Conservation (phyloP, 805 yeast genomes). For the Kazachstania bromeliacearum region DNA sequence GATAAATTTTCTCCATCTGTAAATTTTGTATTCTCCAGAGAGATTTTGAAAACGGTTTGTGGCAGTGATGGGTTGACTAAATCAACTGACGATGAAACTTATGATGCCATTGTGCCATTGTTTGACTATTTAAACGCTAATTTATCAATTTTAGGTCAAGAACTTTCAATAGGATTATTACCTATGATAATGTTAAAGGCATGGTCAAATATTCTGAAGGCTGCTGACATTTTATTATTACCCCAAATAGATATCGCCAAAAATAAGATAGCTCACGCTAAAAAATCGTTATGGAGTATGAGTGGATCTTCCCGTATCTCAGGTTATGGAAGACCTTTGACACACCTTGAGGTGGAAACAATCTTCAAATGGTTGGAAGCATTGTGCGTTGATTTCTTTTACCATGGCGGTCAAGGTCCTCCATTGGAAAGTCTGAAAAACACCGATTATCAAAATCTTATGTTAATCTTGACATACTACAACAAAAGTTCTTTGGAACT, state of each 20-base stretch:
- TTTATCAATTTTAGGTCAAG: conserved; percentile 51
- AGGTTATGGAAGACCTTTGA: conserved; percentile 48
- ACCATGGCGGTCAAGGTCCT: conserved; percentile 77
- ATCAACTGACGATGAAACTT: conserved; percentile 41
- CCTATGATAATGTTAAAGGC: conserved; percentile 63
- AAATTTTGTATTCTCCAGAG: conserved; percentile 45
- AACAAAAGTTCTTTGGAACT: conserved; percentile 41
- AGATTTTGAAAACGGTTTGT: conserved; percentile 47
- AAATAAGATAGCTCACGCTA: conserved; percentile 24
- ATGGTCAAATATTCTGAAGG: conserved; percentile 64
- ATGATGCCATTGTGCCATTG: conserved; percentile 61
- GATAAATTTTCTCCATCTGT: conserved; percentile 63
- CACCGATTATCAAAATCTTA: conserved; percentile 52
- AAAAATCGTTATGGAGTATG: conserved; percentile 31
- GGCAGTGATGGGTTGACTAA: conserved; percentile 38
- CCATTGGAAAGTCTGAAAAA: conserved; percentile 53
- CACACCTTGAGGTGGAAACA: conserved; percentile 53
- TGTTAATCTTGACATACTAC: conserved; percentile 57
- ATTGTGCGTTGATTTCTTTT: conserved; percentile 63
- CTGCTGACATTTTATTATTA: conserved; percentile 61
- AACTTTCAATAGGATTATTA: conserved; percentile 45
- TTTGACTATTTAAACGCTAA: conserved; percentile 67
- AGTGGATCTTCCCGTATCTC: conserved; percentile 24
- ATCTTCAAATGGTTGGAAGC: conserved; percentile 61
- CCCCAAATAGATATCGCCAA: conserved; percentile 52